These are phyloP conservation scores for Lactarius tabidus DNA, from an alignment of 768 basidiomycete species.

Conservation along the genomic window DNA sequence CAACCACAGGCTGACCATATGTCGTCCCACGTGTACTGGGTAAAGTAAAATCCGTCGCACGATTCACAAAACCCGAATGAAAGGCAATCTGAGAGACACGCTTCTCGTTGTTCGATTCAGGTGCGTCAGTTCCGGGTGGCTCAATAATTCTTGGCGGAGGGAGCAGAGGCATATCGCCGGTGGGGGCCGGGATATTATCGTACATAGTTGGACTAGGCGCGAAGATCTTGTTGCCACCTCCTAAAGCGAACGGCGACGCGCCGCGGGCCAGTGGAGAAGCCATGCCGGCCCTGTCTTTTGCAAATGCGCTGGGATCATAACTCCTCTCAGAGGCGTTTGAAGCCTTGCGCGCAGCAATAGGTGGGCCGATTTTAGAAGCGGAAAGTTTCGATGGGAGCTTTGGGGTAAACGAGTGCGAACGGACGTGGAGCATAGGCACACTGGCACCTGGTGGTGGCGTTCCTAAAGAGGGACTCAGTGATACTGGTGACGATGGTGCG, in stretches of 20 bases:
- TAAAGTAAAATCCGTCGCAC: slow-evolving; percentile 47
- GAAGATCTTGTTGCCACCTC: slow-evolving; percentile 22
- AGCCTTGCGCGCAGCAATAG: slow-evolving; percentile 50
- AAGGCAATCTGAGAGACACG: slow-evolving; percentile 78
- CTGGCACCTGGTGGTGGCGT: slow-evolving; percentile 21
- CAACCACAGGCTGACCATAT: slow-evolving; percentile 26
- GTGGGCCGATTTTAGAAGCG: slow-evolving; percentile 43
- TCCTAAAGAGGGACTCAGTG: slow-evolving; percentile 33
- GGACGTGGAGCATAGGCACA: slow-evolving; percentile 42
- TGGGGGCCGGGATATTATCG: slow-evolving; percentile 19
- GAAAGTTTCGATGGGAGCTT: slow-evolving; percentile 67
- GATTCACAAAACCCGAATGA: slow-evolving; percentile 72
- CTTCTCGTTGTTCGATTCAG: slow-evolving; percentile 37
- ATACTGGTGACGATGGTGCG: slow-evolving; percentile 28
- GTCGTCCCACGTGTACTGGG: slow-evolving; percentile 32
- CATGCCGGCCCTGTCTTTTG: neutral
- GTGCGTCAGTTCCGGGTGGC: slow-evolving; percentile 33
- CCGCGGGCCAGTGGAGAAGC: slow-evolving; percentile 19
- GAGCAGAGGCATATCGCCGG: slow-evolving; percentile 38
- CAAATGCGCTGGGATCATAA: neutral
- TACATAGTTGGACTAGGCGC: slow-evolving; percentile 24
- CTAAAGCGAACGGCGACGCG: slow-evolving; percentile 34
- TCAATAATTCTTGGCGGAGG: slow-evolving; percentile 48
- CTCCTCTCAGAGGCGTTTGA: slow-evolving; percentile 27
- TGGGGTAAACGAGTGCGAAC: slow-evolving; percentile 68